Evolutionary conservation across 768 basidiomycete species (phyloP).

Genomic region (Cantharellus anzutake): DNA sequence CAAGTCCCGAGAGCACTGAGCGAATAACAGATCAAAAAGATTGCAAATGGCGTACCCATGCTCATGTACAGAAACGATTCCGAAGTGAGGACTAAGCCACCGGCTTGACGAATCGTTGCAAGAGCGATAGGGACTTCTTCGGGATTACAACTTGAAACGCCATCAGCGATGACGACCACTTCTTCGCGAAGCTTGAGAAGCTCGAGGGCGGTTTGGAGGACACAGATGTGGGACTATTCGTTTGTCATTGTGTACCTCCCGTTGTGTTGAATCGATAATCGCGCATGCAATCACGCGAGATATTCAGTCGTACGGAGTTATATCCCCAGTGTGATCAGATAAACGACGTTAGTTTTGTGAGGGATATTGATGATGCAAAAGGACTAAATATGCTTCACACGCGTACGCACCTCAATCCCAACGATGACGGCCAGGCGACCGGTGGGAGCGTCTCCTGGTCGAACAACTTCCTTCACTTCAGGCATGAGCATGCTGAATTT

Average conservation of each 20-base stretch:
- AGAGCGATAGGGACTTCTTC: constrained; percentile 66
- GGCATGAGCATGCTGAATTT: constrained; percentile 74
- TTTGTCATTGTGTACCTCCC: not conserved
- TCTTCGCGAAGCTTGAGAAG: constrained; percentile 30
- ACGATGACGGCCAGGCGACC: constrained; percentile 35
- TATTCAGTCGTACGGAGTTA: not conserved
- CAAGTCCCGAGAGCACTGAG: no score
- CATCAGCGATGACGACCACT: constrained; percentile 66
- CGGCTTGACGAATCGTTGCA: constrained; percentile 41
- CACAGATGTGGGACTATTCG: constrained; percentile 66
- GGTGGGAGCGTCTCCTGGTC: constrained; percentile 22
- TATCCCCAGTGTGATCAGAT: not conserved
- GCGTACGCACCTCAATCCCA: constrained; percentile 60
- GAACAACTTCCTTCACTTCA: constrained; percentile 36
- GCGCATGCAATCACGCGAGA: no score
- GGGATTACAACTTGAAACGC: constrained; percentile 61
- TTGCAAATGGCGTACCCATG: constrained; percentile 17
- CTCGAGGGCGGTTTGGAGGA: constrained; percentile 65
- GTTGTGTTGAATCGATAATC: no score
- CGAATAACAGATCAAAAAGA: constrained; percentile 23
- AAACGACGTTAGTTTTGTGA: not conserved
- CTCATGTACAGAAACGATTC: constrained; percentile 69
- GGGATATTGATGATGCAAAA: not conserved
- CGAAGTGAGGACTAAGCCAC: constrained; percentile 59
- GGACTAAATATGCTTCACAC: not conserved